phyloP scores from a whole-genome alignment of 495 filamentous ascomycete genomes.

The Stereocaulon alpinum region DNA sequence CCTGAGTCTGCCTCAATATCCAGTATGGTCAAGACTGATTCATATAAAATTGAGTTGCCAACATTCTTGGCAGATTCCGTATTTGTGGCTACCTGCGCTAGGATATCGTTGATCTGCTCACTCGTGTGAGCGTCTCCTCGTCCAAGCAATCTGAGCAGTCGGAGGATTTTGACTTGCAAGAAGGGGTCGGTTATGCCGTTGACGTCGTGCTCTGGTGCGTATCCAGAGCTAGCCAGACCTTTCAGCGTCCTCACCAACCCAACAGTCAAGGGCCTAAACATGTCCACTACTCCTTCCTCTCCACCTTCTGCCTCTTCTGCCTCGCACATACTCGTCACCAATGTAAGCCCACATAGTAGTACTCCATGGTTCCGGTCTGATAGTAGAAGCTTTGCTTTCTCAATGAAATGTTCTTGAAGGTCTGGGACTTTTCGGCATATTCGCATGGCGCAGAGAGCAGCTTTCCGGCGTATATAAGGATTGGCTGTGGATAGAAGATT shows the following conservation, averaged over 20 bases:
- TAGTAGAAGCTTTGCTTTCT: constrained; percentile 81
- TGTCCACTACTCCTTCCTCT: constrained; percentile 75
- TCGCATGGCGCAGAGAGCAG: constrained; percentile 98
- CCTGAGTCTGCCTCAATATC: constrained; percentile 97
- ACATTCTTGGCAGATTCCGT: constrained; percentile 98
- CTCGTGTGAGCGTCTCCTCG: constrained; percentile 82
- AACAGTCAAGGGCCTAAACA: constrained; percentile 71
- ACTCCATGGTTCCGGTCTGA: constrained; percentile 93
- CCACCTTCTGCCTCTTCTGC: constrained; percentile 83
- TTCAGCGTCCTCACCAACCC: constrained; percentile 84
- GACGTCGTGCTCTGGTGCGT: constrained; percentile 95
- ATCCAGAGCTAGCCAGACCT: constrained; percentile 83
- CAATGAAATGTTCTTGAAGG: constrained; percentile 91
- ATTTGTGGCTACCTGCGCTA: constrained; percentile 96
- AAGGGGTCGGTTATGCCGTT: constrained; percentile 99
- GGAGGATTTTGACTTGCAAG: constrained; percentile 89
- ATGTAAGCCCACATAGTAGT: constrained; percentile 78
- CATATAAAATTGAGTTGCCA: constrained; percentile 94
- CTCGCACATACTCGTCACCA: constrained; percentile 88
- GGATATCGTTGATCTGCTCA: constrained; percentile 95
- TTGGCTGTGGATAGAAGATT: constrained; percentile 81
- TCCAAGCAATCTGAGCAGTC: constrained; percentile 71
- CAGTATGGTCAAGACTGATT: constrained; percentile 92
- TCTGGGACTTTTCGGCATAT: constrained; percentile 97
- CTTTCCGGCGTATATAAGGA: constrained; percentile 93